Conservation (phyloP, 768 basidiomycete species). For the Boletus edulis region DNA sequence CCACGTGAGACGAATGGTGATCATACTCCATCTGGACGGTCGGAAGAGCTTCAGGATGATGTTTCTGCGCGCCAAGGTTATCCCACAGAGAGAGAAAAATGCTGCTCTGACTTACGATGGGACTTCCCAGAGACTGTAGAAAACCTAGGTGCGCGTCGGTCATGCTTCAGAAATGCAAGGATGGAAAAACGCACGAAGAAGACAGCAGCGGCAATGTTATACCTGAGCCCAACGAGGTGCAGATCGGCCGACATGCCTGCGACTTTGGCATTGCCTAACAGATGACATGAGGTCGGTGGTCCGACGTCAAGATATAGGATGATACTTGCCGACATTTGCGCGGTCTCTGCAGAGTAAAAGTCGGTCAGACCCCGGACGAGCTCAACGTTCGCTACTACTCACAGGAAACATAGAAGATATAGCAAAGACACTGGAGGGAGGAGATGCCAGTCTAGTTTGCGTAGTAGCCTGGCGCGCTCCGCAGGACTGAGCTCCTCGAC, state of each 20-base stretch:
- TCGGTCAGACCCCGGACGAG: not conserved
- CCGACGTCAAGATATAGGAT: not conserved
- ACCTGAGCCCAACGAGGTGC: conserved; percentile 31
- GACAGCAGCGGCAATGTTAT: conserved; percentile 39
- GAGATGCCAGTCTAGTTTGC: conserved; percentile 45
- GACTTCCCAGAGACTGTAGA: conserved; percentile 37
- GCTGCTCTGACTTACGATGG: conserved; percentile 32
- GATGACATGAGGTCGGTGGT: not conserved
- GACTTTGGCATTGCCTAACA: conserved; percentile 41
- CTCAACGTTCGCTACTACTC: conserved; percentile 16
- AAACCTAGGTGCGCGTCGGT: conserved; percentile 19
- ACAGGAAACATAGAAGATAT: conserved; percentile 47
- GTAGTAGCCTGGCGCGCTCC: conserved; percentile 29
- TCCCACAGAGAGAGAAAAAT: not conserved
- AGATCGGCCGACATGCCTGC: conserved; percentile 44
- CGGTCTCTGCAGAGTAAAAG: conserved; percentile 34
- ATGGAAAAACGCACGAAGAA: conserved; percentile 30
- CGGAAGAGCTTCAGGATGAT: conserved; percentile 35
- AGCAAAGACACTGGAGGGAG: conserved; percentile 44
- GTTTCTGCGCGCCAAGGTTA: conserved; percentile 25
- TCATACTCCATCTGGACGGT: conserved; percentile 35
- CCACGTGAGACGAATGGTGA: not conserved
- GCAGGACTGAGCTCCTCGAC: conserved; percentile 6
- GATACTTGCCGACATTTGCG: conserved; percentile 40
- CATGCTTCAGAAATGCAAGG: not conserved